Percentiles rank a stretch among this genome's conserved stretches.
Conservation (phyloP, 768 basidiomycete genomes). For the Hygrophorus russula region DNA sequence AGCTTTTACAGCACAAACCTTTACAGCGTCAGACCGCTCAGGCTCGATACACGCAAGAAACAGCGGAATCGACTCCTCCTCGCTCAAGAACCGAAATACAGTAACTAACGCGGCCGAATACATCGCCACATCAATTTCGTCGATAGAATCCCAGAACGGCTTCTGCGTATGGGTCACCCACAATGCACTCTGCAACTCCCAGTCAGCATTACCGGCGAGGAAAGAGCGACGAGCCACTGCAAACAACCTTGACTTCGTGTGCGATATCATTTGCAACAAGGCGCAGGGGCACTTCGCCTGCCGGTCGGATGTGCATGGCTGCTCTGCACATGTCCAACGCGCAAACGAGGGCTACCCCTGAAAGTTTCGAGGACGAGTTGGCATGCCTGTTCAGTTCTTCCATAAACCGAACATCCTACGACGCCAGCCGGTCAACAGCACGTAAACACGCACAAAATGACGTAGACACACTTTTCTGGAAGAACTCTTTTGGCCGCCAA, state of each 20-base stretch:
- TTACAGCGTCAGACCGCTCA: slow-evolving; percentile 72
- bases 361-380: slow-evolving; percentile 39
- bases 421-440: neutral
- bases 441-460: neutral
- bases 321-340: slow-evolving; percentile 71
- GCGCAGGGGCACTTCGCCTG: slow-evolving; percentile 52
- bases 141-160: slow-evolving; percentile 62
- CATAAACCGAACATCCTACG: slow-evolving; percentile 44
- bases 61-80: slow-evolving; percentile 46
- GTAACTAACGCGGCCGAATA: slow-evolving; percentile 66
- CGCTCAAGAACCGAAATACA: slow-evolving; percentile 58
- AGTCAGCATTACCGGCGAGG: neutral
- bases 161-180: slow-evolving; percentile 28
- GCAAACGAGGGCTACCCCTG: slow-evolving; percentile 61
- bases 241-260: slow-evolving; percentile 64
- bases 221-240: neutral
- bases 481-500: slow-evolving; percentile 17
- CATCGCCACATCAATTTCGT: slow-evolving; percentile 68
- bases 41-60: slow-evolving; percentile 61
- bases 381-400: slow-evolving; percentile 55
- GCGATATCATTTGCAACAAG: slow-evolving; percentile 62
- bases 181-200: slow-evolving; percentile 16
- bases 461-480: slow-evolving; percentile 23
- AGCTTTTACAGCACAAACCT: slow-evolving; percentile 67
- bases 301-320: slow-evolving; percentile 38